Evolutionary conservation across 495 filamentous ascomycete species (phyloP), one percentile per base, ranked within the genome.

Genomic region (Aspergillus affinis): DNA sequence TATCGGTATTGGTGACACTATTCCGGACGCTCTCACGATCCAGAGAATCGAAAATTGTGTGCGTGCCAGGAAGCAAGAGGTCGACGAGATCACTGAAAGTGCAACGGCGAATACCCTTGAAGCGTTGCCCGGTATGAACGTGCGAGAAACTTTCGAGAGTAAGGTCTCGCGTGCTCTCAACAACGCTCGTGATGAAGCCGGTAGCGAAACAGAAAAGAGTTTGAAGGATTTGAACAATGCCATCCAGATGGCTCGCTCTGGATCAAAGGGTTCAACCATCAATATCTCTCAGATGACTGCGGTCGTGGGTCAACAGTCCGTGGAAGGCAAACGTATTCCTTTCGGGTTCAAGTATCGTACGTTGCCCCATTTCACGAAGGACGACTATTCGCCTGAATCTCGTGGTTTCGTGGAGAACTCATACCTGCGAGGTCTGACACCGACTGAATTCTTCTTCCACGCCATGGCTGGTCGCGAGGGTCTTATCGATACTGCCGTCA

Each of bases 201-300:
- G 94, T 82, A 91, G 87, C n/a, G 84, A 84, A 44, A 94, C 94
- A 0, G 89, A 94, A 71, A 86, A 91, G 71, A 91, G 89, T 80
- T 78, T 98, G 67, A 98, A 97, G 79, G 93, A 96, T 77, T 70
- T 87, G 60, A 99, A 99, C 81, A 96, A 97, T 61, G 93, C 92
- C 51, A 89, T 94, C 48, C 90, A 92, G 63, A 99, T 97, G 93
- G 92, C 94, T 60, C 82, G 85, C 27, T 96, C 93, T 61, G 94
- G 94, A 65, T 98, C 95, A 59, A 99, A 99, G 79, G 94, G 94
- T 64, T 96, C 94, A 6, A 90, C 90, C 4, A 98, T 98, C 78
- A 99, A 99, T 72, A 98, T 99, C 64, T 97, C 95, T 18, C 94
- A 99, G 74, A 99, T 99, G 94, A 93, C 92, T 51, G 93, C 95